Base-by-base conservation (phyloP, 345 rosid species). In the Melaleuca alternifolia region DNA sequence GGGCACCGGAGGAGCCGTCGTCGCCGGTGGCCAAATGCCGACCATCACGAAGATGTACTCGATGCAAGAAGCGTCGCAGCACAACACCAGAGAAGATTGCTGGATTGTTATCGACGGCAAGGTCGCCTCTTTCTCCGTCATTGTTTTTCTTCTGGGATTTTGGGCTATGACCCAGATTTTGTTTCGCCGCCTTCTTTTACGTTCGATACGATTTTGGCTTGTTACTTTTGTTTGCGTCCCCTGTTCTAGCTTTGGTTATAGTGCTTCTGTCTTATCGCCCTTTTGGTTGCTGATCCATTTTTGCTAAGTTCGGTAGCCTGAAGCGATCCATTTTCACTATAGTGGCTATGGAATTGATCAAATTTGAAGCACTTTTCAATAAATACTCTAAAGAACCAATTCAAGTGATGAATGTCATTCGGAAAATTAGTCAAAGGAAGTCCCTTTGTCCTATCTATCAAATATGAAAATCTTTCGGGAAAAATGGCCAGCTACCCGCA, bases 61-160 rank as follows among this genome's bases (percentile, higher is more conserved):
- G 21, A 93, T 94, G 94, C 92, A 93, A 87, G 99, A 97, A 92
- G 94, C 93, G 16, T 89, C 98, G 50, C 91, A 85, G 28, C 99
- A 96, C 89, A 92, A 90, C 92, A 90, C 92, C 87, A 92, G 90
- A 88, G 94, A 96, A 28, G 99, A 95, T 87, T 97, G 98, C 91
- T 97, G 99, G 99, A 54, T 96, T 88, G 95, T 97, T 79, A 88
- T 97, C 84, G 98, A 97, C 83, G 96, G 96, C 92, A 96, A 95
- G 96, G 99, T 93, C 82, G 54, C 10, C 76, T 30, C 82, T 57
- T 24, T 51, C 50, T 83, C 41, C 54, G 16, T 62, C 87, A 51
- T 79, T 54, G 84, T 41, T 30, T 82, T 18, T 18, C 20, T 30
- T 20, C 30, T n/a, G 54, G 18, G 48, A 10, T 71, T 71, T 71